Evolutionary conservation across 2,329 filamentous ascomycete genomes (phyloP).

Genomic region (Fusarium incarnatum): DNA sequence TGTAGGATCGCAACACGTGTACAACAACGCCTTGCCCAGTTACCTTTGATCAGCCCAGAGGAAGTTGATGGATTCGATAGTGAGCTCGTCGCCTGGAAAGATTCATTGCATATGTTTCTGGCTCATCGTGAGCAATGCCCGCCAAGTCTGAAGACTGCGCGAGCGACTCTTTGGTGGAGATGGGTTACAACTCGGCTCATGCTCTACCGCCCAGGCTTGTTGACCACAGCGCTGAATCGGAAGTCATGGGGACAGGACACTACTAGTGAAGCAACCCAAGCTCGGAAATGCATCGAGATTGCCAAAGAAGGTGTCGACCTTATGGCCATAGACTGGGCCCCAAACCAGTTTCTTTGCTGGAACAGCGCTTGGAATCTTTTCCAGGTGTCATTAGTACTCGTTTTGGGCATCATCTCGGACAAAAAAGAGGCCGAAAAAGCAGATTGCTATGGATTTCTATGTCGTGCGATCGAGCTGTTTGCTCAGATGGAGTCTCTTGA

Average conservation of each 20-base stretch:
- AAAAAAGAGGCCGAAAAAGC: not conserved
- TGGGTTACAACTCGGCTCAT: slow-evolving; percentile 7
- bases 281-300: slow-evolving; percentile 1
- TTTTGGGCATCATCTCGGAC: not conserved
- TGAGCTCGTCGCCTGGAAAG: not conserved
- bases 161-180: not conserved
- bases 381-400: slow-evolving; percentile 4
- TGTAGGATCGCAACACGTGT: slow-evolving; percentile 83
- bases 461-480: not conserved
- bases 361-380: slow-evolving; percentile 17
- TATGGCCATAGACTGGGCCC: not conserved
- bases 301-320: not conserved
- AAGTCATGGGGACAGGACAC: not conserved
- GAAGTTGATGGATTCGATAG: slow-evolving; percentile 54
- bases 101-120: not conserved
- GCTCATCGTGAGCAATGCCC: not conserved
- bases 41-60: slow-evolving; percentile 72
- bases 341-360: slow-evolving; percentile 11
- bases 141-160: not conserved
- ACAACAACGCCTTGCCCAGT: slow-evolving; percentile 78
- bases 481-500: not conserved
- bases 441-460: not conserved
- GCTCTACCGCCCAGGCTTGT: slow-evolving; percentile 14
- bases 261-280: accelerated
- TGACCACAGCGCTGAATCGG: not conserved